phyloP scores from a whole-genome alignment of 495 filamentous ascomycete genomes.

The Rusavskia elegans region DNA sequence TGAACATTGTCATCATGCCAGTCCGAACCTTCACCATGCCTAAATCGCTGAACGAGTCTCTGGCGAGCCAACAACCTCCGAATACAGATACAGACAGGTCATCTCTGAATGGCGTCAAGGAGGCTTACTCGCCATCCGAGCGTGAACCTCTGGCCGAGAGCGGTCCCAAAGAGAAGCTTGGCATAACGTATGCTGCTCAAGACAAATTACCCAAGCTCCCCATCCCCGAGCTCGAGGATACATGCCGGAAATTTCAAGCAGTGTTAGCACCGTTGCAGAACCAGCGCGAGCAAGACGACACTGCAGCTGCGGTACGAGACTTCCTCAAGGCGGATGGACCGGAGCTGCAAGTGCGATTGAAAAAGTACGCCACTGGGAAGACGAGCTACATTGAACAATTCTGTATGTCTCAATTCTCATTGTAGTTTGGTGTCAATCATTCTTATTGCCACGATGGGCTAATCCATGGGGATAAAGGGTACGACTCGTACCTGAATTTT shows the following conservation, averaged over 20 bases:
- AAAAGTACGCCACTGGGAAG: conserved; percentile 83
- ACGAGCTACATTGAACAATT: conserved; percentile 98
- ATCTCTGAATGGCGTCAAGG: conserved; percentile 21
- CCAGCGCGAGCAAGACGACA: conserved; percentile 68
- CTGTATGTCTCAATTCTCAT: conserved; percentile 43
- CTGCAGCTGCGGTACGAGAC: conserved; percentile 62
- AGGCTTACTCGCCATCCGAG: conserved; percentile 25
- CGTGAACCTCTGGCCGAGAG: conserved; percentile 26
- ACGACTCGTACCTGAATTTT: conserved; percentile 95
- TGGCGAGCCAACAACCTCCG: conserved; percentile 21
- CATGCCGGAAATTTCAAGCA: conserved; percentile 63
- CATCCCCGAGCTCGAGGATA: conserved; percentile 78
- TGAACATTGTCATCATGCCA: conserved; percentile 19
- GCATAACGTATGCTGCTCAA: conserved; percentile 78
- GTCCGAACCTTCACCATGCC: conserved; percentile 34
- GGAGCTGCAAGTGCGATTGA: conserved; percentile 71
- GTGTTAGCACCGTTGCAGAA: conserved; percentile 73
- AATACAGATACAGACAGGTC: conserved; percentile 10
- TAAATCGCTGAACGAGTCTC: conserved; percentile 53
- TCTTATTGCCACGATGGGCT: not conserved
- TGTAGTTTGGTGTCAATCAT: not conserved
- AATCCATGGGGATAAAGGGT: conserved; percentile 48
- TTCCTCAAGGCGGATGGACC: conserved; percentile 77
- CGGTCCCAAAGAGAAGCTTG: conserved; percentile 31
- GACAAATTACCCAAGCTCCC: conserved; percentile 83